Base-by-base conservation (phyloP, 1,284 basidiomycete genomes). In the Irpex lacteus region DNA sequence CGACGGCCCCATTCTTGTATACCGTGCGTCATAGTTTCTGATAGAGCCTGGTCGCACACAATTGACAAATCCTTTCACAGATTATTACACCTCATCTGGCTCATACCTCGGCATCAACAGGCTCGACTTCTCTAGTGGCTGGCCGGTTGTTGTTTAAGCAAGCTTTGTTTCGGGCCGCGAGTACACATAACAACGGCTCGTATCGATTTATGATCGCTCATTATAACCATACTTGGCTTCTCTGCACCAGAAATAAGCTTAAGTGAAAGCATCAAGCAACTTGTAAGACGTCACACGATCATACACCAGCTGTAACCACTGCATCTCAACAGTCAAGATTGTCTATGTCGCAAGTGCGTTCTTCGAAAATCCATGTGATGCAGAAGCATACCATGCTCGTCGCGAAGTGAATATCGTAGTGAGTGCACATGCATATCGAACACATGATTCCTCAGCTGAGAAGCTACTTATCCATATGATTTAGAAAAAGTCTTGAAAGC, bases 31-130 rank as follows among this genome's bases (percentile, higher is more conserved):
- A 4, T 21, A 19, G 50, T 53, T 15, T 21, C 4, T 65, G 58
- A 36, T 3, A 32, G 7, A 47, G 3, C 6, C 55, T 13, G 5
- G 5, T 5, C 44, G 11, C 44, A 34, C 53, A 15, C 13, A 34
- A 34, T 76, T 7, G 66, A 75, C 63, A 70, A 71, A 38, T 38
- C 19, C 56, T 32, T 59, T 63, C 49, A 49, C 59, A 85, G 84
- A 87, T 67, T 85, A 85, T 63, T 85, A 85, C 71, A 82, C 80
- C 4, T 70, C 79, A 5, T 70, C 75, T 5, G 70, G 66, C 18
- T 53, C 50, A 19, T 53, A 53, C 18, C 50, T 53, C 18, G 50
- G 50, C 19, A 53, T 53, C 50, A 53, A 53, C 50, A 15, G 9
- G 19, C 50, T 53, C 18, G 50, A 53, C 8, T 53, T 53, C 50